Percentiles rank a stretch among this genome's conserved stretches.
phyloP scores from a whole-genome alignment of 805 yeast species.

The Saccharomycopsis javanensis region DNA sequence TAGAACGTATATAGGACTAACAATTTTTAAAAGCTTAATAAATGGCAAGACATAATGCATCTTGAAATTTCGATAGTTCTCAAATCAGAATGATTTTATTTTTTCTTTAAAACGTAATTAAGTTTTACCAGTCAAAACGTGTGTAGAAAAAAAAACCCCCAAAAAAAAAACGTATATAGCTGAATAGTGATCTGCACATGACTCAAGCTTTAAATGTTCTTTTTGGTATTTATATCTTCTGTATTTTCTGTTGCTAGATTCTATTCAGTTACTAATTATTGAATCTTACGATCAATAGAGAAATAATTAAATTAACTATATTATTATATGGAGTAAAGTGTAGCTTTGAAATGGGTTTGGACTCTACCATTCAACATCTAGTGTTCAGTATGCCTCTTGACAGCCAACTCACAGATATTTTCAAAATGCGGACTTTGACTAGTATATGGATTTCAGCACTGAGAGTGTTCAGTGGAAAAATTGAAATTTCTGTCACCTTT shows the following conservation, averaged over 20 bases:
- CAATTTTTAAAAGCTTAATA: not conserved
- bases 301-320: too few relatives aligned
- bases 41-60: not conserved
- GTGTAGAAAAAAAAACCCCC: not conserved
- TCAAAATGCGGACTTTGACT: not conserved
- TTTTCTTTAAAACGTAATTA: not conserved
- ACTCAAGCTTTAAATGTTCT: not conserved
- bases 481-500: conserved; percentile 15
- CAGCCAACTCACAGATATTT: not conserved
- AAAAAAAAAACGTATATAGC: not conserved
- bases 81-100: too few relatives aligned
- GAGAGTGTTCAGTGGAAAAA: conserved; percentile 11
- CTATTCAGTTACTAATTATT: too few relatives aligned
- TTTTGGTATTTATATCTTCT: not conserved
- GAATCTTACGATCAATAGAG: not conserved
- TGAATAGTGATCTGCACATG: not conserved
- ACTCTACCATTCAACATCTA: not conserved
- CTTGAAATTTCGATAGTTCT: not conserved
- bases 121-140: not conserved
- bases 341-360: not conserved
- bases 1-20: not conserved
- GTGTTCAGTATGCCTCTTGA: not conserved
- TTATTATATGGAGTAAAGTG: not conserved
- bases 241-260: too few relatives aligned
- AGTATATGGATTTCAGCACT: not conserved